These are phyloP conservation scores for Azolla pinnata DNA, from an alignment of 75 land plant genomes.

Conservation along the genomic window DNA sequence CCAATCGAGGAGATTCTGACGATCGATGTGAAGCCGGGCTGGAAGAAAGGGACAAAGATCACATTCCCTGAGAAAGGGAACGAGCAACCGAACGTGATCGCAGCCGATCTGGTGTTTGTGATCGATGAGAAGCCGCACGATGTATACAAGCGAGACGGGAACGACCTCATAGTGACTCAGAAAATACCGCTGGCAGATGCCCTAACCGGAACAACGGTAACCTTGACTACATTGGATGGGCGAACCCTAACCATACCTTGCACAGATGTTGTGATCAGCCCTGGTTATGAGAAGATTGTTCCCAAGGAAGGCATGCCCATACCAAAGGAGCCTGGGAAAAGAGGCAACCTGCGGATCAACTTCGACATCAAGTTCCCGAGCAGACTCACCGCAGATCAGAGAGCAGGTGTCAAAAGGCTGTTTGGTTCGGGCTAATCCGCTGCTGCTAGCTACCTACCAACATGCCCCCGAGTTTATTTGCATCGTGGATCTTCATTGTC, in stretches of 20 bases:
- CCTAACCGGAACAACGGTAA: slow-evolving; percentile 39
- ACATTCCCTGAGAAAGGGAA: slow-evolving; percentile 65
- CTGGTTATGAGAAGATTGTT: slow-evolving; percentile 45
- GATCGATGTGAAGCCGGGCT: slow-evolving; percentile 58
- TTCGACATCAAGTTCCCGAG: slow-evolving; percentile 52
- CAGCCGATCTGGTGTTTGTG: slow-evolving; percentile 55
- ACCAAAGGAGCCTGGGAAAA: slow-evolving; percentile 48
- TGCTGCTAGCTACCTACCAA: too few relatives aligned
- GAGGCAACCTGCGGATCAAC: slow-evolving; percentile 46
- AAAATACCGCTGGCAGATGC: slow-evolving; percentile 47
- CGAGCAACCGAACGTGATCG: slow-evolving; percentile 45
- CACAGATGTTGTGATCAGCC: slow-evolving; percentile 30
- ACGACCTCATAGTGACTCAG: slow-evolving; percentile 38
- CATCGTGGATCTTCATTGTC: too few relatives aligned
- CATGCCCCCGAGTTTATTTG: too few relatives aligned
- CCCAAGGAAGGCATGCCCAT: slow-evolving; percentile 62
- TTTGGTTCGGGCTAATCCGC: neutral
- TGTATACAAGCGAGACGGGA: slow-evolving; percentile 51
- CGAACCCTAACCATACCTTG: slow-evolving; percentile 33
- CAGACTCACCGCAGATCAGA: slow-evolving; percentile 47
- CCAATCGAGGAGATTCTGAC: slow-evolving; percentile 52
- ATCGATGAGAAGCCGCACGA: slow-evolving; percentile 60
- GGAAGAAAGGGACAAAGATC: slow-evolving; percentile 67
- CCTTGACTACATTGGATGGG: slow-evolving; percentile 48
- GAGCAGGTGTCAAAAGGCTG: slow-evolving; percentile 31